Evolutionary conservation across 495 filamentous ascomycete species (phyloP).

Genomic region (Neohortaea acidophila): DNA sequence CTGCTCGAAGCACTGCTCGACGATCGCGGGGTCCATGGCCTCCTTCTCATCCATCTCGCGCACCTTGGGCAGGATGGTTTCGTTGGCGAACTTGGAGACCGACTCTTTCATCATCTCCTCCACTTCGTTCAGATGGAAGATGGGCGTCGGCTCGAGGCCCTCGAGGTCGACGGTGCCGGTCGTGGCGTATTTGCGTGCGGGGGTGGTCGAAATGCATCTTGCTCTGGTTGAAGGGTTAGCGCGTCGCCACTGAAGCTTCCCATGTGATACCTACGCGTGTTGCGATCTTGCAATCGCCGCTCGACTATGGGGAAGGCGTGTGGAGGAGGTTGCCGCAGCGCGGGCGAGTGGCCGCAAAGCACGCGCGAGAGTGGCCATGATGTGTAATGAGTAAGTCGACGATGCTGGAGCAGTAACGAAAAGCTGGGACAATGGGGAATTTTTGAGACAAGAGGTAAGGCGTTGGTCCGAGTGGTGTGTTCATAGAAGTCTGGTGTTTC

Average conservation of each 20-base stretch:
- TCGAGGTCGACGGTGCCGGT: constrained; percentile 42
- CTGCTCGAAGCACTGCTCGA: constrained; percentile 93
- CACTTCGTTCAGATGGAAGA: constrained; percentile 81
- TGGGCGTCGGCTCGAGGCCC: constrained; percentile 72
- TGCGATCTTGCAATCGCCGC: constrained; percentile 22
- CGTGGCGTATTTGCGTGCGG: constrained; percentile 34
- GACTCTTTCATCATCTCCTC: constrained; percentile 78
- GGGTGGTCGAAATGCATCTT: constrained; percentile 58
- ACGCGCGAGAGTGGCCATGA: constrained; percentile 57
- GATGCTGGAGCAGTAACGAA: neutral
- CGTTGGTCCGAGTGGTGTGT: too few relatives aligned
- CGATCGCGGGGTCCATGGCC: constrained; percentile 71
- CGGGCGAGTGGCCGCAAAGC: constrained; percentile 54
- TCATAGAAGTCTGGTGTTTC: too few relatives aligned
- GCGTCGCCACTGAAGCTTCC: too few relatives aligned
- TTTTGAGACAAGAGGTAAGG: neutral
- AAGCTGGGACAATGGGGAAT: too few relatives aligned
- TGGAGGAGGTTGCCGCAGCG: constrained; percentile 33
- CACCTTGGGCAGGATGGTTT: constrained; percentile 78
- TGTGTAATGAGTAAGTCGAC: constrained; percentile 1
- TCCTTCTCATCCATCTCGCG: constrained; percentile 98
- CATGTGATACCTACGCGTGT: constrained; percentile 17
- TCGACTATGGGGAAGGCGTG: constrained; percentile 27
- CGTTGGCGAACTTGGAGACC: constrained; percentile 79
- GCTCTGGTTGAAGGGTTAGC: too few relatives aligned